Conservation (phyloP, 495 filamentous ascomycete genomes). For the Hypoxylon crocopeplum region DNA sequence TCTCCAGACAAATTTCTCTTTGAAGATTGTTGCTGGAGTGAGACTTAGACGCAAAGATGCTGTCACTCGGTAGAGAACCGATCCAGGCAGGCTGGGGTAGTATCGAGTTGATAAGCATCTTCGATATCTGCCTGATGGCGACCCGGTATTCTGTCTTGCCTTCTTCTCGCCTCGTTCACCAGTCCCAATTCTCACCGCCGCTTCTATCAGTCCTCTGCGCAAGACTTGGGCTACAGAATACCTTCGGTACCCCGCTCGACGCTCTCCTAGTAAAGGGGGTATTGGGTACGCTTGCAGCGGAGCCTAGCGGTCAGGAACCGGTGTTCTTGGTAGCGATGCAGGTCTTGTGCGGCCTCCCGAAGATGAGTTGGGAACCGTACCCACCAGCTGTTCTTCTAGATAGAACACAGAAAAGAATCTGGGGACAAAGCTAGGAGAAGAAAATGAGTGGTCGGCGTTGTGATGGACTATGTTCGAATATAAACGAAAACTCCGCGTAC, state of each 20-base stretch:
- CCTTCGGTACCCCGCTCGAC: slow-evolving; percentile 35
- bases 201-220: slow-evolving; percentile 32
- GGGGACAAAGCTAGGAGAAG: not conserved
- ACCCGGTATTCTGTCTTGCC: slow-evolving; percentile 26
- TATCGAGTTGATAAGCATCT: slow-evolving; percentile 39
- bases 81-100: slow-evolving; percentile 29
- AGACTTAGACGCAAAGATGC: slow-evolving; percentile 30
- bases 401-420: slow-evolving; percentile 13
- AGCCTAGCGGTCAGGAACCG: slow-evolving; percentile 41
- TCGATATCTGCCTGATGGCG: slow-evolving; percentile 31
- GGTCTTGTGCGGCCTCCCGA: slow-evolving; percentile 42
- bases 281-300: slow-evolving; percentile 45
- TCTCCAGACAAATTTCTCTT: slow-evolving; percentile 2
- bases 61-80: slow-evolving; percentile 21
- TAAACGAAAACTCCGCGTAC: slow-evolving; percentile 1
- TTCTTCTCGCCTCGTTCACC: slow-evolving; percentile 20
- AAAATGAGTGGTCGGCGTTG: slow-evolving; percentile 7
- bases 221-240: slow-evolving; percentile 28
- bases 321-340: slow-evolving; percentile 44
- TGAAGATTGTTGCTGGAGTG: slow-evolving; percentile 24
- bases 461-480: slow-evolving; percentile 3
- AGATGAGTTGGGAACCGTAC: slow-evolving; percentile 42
- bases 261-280: slow-evolving; percentile 16
- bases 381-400: slow-evolving; percentile 19
- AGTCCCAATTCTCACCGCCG: slow-evolving; percentile 38